Conservation (phyloP, 2,329 filamentous ascomycete species). For the Aspergillus uvarum region DNA sequence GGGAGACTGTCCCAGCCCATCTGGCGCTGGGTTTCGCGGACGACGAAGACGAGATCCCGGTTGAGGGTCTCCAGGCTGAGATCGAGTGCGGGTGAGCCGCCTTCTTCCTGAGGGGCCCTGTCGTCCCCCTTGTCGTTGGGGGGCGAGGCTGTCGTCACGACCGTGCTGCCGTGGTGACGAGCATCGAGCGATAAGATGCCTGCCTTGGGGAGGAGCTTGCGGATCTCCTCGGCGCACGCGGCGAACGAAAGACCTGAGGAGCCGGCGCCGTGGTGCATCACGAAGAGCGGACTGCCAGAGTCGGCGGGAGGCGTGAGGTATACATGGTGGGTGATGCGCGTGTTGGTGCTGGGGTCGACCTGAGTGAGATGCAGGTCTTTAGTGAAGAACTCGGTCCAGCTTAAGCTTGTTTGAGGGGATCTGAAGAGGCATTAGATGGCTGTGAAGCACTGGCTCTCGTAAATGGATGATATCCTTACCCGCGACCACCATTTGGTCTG, state of each 20-base stretch:
- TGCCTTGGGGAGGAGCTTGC: slow-evolving; percentile 71
- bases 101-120: slow-evolving; percentile 23
- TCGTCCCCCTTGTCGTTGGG: background rate
- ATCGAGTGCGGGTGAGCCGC: slow-evolving; percentile 51
- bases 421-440: slow-evolving; percentile 2
- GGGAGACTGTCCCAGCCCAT: slow-evolving; percentile 76
- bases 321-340: slow-evolving; percentile 69
- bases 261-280: slow-evolving; percentile 92
- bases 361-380: slow-evolving; percentile 72
- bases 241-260: slow-evolving; percentile 93
- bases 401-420: slow-evolving; percentile 61
- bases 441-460: too few relatives aligned
- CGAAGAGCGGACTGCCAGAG: slow-evolving; percentile 72
- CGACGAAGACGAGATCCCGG: slow-evolving; percentile 68
- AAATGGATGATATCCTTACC: slow-evolving; percentile 49
- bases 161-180: slow-evolving; percentile 76
- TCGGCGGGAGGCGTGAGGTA: slow-evolving; percentile 79
- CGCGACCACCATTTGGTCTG: slow-evolving; percentile 53
- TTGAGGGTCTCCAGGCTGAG: slow-evolving; percentile 72
- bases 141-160: slow-evolving; percentile 15
- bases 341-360: slow-evolving; percentile 32
- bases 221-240: slow-evolving; percentile 72
- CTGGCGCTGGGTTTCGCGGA: slow-evolving; percentile 63
- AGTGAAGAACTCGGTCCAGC: slow-evolving; percentile 90
- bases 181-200: slow-evolving; percentile 85